A percentile compares a stretch with the other conserved stretches of the same genome.
Conservation (phyloP, 257 asterid species). For the Sherardia arvensis region DNA sequence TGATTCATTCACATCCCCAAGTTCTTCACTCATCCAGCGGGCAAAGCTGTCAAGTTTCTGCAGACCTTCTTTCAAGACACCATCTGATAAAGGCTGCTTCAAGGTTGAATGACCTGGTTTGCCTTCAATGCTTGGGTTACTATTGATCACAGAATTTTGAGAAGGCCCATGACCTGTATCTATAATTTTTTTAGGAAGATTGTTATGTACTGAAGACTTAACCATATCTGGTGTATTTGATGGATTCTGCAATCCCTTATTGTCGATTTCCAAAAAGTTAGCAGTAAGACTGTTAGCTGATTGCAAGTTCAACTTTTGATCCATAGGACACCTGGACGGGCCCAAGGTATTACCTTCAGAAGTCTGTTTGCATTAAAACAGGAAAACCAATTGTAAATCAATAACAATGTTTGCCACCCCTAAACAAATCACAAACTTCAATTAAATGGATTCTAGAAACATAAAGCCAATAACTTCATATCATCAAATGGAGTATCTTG, state of each 20-base stretch:
- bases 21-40: conserved; percentile 94
- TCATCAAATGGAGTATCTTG: not conserved
- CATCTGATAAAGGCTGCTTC: conserved; percentile 59
- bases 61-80: conserved; percentile 54
- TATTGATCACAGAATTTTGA: conserved; percentile 28
- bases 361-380: conserved; percentile 34
- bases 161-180: conserved; percentile 29
- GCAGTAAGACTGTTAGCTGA: conserved; percentile 29
- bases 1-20: conserved; percentile 78
- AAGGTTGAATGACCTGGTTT: conserved; percentile 40
- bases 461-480: not conserved
- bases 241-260: conserved; percentile 26
- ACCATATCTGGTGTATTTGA: conserved; percentile 24
- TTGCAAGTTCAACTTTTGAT: conserved; percentile 35
- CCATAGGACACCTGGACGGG: conserved; percentile 39
- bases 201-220: conserved; percentile 30
- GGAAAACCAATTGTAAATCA: not conserved
- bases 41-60: conserved; percentile 95
- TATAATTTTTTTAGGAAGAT: conserved; percentile 26
- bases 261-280: conserved; percentile 29
- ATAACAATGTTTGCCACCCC: conserved; percentile 1
- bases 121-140: conserved; percentile 32
- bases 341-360: conserved; percentile 29
- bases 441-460: not conserved
- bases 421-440: not conserved